These are phyloP conservation scores for Exophiala calicioides DNA, from an alignment of 2,329 filamentous ascomycete species.

Conservation along the genomic window DNA sequence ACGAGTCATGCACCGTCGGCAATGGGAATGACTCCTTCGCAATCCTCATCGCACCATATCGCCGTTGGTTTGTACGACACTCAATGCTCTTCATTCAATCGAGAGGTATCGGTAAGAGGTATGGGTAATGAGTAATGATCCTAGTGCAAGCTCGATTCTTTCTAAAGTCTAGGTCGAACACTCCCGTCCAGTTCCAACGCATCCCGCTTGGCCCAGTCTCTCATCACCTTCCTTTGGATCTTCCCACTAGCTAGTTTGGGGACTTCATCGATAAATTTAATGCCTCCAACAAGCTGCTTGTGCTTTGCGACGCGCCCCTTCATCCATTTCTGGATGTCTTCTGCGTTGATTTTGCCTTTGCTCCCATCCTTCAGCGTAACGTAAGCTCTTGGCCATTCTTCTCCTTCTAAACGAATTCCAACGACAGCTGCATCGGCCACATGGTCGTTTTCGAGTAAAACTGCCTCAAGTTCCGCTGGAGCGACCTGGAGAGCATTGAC, in stretches of 20 bases:
- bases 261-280: slow-evolving; percentile 50
- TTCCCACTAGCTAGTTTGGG: slow-evolving; percentile 54
- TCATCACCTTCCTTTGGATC: slow-evolving; percentile 41
- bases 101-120: no score
- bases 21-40: no score
- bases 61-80: no score
- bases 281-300: slow-evolving; percentile 41
- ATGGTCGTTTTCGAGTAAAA: slow-evolving; percentile 45
- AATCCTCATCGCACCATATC: no score
- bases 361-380: slow-evolving; percentile 38
- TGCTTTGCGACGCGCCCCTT: slow-evolving; percentile 40
- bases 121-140: no score
- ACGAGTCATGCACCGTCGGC: no score
- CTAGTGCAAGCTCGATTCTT: no score
- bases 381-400: slow-evolving; percentile 43
- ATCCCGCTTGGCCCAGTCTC: slow-evolving; percentile 38
- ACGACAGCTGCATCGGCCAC: slow-evolving; percentile 50
- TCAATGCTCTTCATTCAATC: no score
- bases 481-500: slow-evolving; percentile 52
- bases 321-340: slow-evolving; percentile 32
- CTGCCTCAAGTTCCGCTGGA: slow-evolving; percentile 49
- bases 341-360: slow-evolving; percentile 4
- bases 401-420: slow-evolving; percentile 41
- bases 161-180: no score
- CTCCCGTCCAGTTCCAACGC: slow-evolving; percentile 33